Evolutionary conservation across 768 basidiomycete species (phyloP).

Genomic region (Inosperma sp.): DNA sequence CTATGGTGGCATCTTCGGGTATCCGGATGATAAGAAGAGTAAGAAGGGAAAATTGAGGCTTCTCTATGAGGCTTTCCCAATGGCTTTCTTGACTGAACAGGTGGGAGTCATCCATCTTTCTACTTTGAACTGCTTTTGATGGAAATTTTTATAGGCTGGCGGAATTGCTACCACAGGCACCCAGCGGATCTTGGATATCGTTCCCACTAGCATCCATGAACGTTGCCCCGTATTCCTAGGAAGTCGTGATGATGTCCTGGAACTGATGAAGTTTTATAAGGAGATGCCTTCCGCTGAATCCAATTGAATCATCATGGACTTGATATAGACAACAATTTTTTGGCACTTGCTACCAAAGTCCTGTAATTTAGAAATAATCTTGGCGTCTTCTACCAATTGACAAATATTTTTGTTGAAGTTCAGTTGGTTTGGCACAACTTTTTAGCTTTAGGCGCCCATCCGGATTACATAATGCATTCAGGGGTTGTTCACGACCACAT

Average conservation of each 20-base stretch:
- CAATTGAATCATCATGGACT: slow-evolving; percentile 15
- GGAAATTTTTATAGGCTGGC: slow-evolving; percentile 62
- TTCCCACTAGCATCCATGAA: slow-evolving; percentile 83
- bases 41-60: slow-evolving; percentile 93
- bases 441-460: neutral
- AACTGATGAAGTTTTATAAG: slow-evolving; percentile 83
- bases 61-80: slow-evolving; percentile 96
- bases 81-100: slow-evolving; percentile 94
- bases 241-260: slow-evolving; percentile 87
- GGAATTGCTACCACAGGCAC: slow-evolving; percentile 95
- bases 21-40: slow-evolving; percentile 97
- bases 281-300: slow-evolving; percentile 26
- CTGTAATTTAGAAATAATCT: no score
- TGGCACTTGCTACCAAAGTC: neutral
- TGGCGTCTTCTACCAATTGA: no score
- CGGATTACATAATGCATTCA: no score
- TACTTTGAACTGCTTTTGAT: neutral
- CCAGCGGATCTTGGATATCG: slow-evolving; percentile 88
- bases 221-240: slow-evolving; percentile 93
- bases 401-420: no score
- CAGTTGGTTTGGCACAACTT: neutral
- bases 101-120: slow-evolving; percentile 34
- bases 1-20: slow-evolving; percentile 98
- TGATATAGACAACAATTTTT: neutral
- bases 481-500: no score